Conservation (phyloP, 306 rosid genomes). For the Ammopiptanthus mongolicus region DNA sequence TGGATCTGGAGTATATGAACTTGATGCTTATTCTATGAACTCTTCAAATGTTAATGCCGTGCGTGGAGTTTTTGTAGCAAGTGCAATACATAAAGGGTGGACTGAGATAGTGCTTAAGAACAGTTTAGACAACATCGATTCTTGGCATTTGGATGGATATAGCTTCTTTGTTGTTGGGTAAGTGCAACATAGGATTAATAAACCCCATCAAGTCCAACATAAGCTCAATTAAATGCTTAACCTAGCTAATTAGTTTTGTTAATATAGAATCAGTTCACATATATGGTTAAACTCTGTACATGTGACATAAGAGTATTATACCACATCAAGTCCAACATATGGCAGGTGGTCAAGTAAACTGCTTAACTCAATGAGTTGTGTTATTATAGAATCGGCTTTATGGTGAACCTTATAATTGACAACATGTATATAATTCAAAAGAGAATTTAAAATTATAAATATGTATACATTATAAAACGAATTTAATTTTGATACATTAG, state of each 20-base stretch:
- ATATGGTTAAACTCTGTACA: background rate
- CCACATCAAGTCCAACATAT: background rate
- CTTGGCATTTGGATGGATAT: constrained; percentile 89
- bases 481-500: too few species aligned
- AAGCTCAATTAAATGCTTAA: background rate
- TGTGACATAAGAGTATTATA: background rate
- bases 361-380: background rate
- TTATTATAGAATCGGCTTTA: background rate
- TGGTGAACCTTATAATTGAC: background rate
- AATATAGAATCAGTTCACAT: background rate
- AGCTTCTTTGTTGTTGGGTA: constrained; percentile 75
- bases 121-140: constrained; percentile 35
- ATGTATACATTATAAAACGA: background rate
- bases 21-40: constrained; percentile 48
- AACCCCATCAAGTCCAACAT: background rate
- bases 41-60: constrained; percentile 38
- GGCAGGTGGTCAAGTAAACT: background rate
- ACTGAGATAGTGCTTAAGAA: constrained; percentile 63
- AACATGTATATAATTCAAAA: background rate
- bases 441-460: background rate
- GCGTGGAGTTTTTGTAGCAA: constrained; percentile 55
- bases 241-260: background rate
- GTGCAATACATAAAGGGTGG: constrained; percentile 63
- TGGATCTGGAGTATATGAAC: constrained; percentile 55
- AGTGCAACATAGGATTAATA: constrained; percentile 1